phyloP scores from a whole-genome alignment of 345 rosid genomes.

The Eucalyptus curtisii region DNA sequence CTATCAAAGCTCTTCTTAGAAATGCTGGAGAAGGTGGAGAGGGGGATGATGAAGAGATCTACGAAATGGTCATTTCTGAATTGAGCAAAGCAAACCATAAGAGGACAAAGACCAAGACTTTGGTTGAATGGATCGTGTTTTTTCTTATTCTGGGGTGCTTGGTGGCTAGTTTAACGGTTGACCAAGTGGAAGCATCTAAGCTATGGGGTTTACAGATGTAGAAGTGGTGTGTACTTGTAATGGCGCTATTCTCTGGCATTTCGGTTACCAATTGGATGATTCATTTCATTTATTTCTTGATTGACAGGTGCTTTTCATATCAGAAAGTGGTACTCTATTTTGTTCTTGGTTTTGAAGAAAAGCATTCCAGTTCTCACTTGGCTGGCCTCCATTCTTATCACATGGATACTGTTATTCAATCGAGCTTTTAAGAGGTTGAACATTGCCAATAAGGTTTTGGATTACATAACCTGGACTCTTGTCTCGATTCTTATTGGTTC shows the following conservation, averaged over 20 bases:
- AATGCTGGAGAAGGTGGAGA: conserved; percentile 35
- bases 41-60: conserved; percentile 50
- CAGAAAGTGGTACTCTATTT: conserved; percentile 68
- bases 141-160: conserved; percentile 19
- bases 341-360: conserved; percentile 78
- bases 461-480: too few relatives aligned
- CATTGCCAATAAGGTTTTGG: not conserved
- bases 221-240: conserved; percentile 76
- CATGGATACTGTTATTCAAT: conserved; percentile 52
- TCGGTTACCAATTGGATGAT: conserved; percentile 61
- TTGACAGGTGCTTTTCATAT: conserved; percentile 54
- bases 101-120: conserved; percentile 9
- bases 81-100: conserved; percentile 17
- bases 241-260: conserved; percentile 62
- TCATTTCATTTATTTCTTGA: conserved; percentile 57
- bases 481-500: too few relatives aligned
- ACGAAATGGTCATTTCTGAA: conserved; percentile 29
- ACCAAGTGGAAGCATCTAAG: conserved; percentile 4
- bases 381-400: conserved; percentile 45
- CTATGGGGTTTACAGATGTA: conserved; percentile 57
- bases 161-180: conserved; percentile 43
- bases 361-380: conserved; percentile 74
- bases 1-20: conserved; percentile 19
- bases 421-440: conserved; percentile 19
- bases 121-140: conserved; percentile 35